Evolutionary conservation across 2,329 filamentous ascomycete genomes (phyloP), one percentile per base, ranked within the genome.

Genomic region (Ophiostoma pallidulum): DNA sequence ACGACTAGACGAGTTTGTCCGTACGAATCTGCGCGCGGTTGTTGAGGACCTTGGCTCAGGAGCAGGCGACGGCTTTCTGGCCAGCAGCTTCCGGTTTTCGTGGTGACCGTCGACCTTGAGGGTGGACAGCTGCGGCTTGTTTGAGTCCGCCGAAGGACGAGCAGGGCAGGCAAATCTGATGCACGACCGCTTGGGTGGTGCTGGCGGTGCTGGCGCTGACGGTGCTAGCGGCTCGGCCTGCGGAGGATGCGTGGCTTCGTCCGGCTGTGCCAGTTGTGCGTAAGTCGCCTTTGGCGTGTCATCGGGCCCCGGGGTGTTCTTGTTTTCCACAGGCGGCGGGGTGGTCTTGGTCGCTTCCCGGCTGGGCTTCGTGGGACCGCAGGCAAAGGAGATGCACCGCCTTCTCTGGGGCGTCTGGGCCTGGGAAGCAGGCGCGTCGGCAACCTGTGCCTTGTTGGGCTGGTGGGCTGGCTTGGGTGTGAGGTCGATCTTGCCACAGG

Each of bases 331-430:
- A 1, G 62, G 54, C 16, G 62, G 55, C 10, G 58, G 60, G 19
- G 47, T 62, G 4, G 63, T 53, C 33, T 60, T 39, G 51, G 49
- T n/a, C n/a, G n/a, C 28, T 57, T 56, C 12, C 57, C 55, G 14
- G 61, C 39, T 66, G 8, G 78, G 72, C 60, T 82, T 86, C 32
- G 41, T 22, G 2, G 76, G 76, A 31, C 77, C 82, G 62, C 91
- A 97, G 29, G 88, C 89, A 63, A 97, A 97, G 51, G 85, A 91
- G 56, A 97, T 96, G 64, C 86, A 91, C 51, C 90, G 80, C 68
- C 90, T 95, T 59, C 86, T 84, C 41, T 80, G 82, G 44, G 82
- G 66, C 10, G 74, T 76, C 59, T 83, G 80, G 1, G 36, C n/a
- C 29, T 47, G 41, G 4, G 37, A 38, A 6, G 39, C 26, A 3